Percentiles rank a stretch among this genome's conserved stretches.
phyloP scores from a whole-genome alignment of 1,284 basidiomycete genomes.

The Exobasidium rhododendri region DNA sequence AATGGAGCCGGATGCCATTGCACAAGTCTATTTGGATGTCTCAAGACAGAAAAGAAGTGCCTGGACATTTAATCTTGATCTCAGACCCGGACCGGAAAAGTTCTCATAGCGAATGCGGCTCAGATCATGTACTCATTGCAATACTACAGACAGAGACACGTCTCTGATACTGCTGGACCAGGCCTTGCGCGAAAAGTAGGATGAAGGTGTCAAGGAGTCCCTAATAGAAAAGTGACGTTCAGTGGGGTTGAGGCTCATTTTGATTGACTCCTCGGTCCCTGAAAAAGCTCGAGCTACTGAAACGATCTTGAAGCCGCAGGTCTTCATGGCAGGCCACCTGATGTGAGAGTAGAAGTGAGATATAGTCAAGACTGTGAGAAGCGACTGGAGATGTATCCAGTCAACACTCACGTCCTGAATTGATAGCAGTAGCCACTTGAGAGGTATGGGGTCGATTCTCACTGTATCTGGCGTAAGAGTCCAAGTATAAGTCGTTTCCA shows the following conservation, averaged over 20 bases:
- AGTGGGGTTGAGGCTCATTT: no score
- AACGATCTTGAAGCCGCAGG: no score
- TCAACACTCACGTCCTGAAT: conserved; percentile 29
- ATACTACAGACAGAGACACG: no score
- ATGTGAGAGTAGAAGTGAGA: not conserved
- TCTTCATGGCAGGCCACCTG: not conserved
- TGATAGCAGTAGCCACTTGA: conserved; percentile 44
- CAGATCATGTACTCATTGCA: no score
- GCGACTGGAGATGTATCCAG: not conserved
- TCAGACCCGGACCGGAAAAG: conserved; percentile 20
- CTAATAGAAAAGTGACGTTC: no score
- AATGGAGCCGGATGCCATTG: conserved; percentile 33
- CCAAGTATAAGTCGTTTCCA: conserved; percentile 68
- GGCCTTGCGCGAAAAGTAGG: no score
- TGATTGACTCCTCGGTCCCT: no score
- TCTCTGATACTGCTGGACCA: no score
- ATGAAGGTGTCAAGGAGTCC: no score
- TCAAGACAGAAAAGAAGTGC: conserved; percentile 27
- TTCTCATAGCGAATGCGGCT: conserved; percentile 1
- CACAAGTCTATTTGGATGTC: conserved; percentile 33
- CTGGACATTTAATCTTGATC: conserved; percentile 30
- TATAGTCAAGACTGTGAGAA: not conserved
- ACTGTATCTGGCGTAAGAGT: conserved; percentile 62
- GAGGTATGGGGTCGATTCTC: conserved; percentile 42
- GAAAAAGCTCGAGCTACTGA: no score